phyloP scores from a whole-genome alignment of 495 filamentous ascomycete genomes.

The Xylaria bambusicola region DNA sequence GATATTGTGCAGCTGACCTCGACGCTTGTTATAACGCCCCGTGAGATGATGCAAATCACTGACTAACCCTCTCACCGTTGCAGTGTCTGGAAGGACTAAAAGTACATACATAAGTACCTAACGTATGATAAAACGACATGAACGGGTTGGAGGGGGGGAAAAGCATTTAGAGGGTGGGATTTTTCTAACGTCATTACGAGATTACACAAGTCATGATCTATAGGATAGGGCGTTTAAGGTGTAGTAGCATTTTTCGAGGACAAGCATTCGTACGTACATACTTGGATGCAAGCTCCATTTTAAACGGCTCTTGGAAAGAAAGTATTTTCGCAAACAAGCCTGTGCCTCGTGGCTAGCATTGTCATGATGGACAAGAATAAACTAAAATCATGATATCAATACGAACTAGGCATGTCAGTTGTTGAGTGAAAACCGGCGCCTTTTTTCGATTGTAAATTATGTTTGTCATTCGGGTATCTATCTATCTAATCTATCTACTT shows the following conservation, averaged over 20 bases:
- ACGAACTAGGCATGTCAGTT: no score
- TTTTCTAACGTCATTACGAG: neutral
- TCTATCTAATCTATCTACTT: no score
- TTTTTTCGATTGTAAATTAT: no score
- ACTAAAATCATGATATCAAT: no score
- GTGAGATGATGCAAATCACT: neutral
- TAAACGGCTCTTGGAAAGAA: neutral
- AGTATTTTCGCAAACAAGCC: neutral
- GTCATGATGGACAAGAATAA: no score
- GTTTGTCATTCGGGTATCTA: slow-evolving; percentile 6
- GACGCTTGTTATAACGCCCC: neutral
- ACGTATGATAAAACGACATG: no score
- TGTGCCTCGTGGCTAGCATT: neutral
- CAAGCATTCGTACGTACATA: no score
- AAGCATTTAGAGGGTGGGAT: neutral
- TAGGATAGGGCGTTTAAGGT: neutral
- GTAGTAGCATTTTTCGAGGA: neutral
- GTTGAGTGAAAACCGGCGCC: no score
- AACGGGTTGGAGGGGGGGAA: neutral
- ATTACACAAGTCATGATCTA: slow-evolving; percentile 5
- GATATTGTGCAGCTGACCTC: neutral
- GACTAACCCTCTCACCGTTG: slow-evolving; percentile 6
- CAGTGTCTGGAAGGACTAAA: slow-evolving; percentile 19
- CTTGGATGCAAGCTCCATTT: slow-evolving; percentile 6
- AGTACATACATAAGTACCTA: neutral